Percentiles rank a stretch among this genome's conserved stretches.
Evolutionary conservation across 106 monocot species (phyloP).

Genomic region (Apostasia shenzhenica): DNA sequence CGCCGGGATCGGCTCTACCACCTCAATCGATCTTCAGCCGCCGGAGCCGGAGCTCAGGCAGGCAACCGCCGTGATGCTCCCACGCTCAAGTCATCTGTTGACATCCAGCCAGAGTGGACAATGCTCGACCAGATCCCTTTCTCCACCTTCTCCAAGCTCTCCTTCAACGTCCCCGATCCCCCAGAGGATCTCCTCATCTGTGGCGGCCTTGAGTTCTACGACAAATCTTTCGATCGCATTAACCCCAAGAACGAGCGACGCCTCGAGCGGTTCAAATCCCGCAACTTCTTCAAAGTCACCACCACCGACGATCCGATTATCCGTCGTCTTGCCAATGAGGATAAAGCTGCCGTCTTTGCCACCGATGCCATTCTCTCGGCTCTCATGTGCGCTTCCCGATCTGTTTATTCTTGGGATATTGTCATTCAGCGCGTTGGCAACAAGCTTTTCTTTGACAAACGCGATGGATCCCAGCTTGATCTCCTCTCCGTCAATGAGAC

Average conservation of each 20-base stretch:
- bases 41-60: not conserved
- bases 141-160: constrained; percentile 89
- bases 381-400: constrained; percentile 87
- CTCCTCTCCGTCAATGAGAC: constrained; percentile 82
- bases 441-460: constrained; percentile 97
- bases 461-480: constrained; percentile 96
- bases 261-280: constrained; percentile 77
- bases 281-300: constrained; percentile 90
- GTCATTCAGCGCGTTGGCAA: constrained; percentile 92
- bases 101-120: constrained; percentile 95
- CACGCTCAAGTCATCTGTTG: constrained; percentile 66
- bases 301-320: constrained; percentile 96
- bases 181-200: constrained; percentile 89
- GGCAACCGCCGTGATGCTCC: constrained; percentile 38
- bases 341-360: constrained; percentile 87
- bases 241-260: constrained; percentile 85
- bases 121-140: constrained; percentile 95
- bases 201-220: constrained; percentile 81
- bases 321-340: constrained; percentile 83
- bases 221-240: constrained; percentile 64
- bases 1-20: constrained; percentile 69
- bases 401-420: constrained; percentile 85
- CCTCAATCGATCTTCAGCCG: constrained; percentile 5
- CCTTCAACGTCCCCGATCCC: constrained; percentile 70
- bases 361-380: constrained; percentile 89